Percentiles rank a stretch among this genome's conserved stretches.
Conservation (phyloP, 257 asterid genomes). For the Scutellaria minor region DNA sequence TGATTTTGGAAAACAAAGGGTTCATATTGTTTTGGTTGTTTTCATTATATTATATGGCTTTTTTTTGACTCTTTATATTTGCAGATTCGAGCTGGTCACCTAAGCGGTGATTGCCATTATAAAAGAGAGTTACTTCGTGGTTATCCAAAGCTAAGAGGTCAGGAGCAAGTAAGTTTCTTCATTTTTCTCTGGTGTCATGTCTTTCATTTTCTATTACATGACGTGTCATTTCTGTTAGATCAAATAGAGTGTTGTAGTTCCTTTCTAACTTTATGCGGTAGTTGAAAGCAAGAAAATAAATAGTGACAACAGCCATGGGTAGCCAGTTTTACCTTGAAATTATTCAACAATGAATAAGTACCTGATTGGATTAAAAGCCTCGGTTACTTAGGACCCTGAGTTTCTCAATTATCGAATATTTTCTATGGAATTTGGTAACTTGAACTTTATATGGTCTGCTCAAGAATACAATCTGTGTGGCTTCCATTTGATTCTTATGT, state of each 20-base stretch:
- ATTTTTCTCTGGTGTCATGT: background rate
- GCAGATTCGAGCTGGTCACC: constrained; percentile 91
- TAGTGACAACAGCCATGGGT: constrained; percentile 2
- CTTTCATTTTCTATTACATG: background rate
- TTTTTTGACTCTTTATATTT: constrained; percentile 10
- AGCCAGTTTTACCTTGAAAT: background rate
- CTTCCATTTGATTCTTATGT: background rate
- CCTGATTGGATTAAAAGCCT: background rate
- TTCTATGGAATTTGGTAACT: background rate
- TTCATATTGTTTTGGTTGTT: background rate
- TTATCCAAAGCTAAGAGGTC: constrained; percentile 65
- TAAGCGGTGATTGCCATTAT: constrained; percentile 93
- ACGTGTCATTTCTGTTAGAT: background rate
- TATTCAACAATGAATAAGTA: background rate
- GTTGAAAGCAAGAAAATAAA: constrained; percentile 5
- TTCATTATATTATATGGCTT: background rate
- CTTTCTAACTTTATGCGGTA: background rate
- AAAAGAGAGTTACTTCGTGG: constrained; percentile 91
- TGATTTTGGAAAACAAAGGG: background rate
- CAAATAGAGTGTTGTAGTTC: background rate
- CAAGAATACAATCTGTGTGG: background rate
- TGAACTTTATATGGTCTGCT: background rate
- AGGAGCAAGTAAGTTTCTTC: constrained; percentile 66
- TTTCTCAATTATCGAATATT: background rate
- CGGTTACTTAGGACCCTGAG: background rate